Conservation (phyloP, 768 basidiomycete genomes). For the Suillus variegatus region DNA sequence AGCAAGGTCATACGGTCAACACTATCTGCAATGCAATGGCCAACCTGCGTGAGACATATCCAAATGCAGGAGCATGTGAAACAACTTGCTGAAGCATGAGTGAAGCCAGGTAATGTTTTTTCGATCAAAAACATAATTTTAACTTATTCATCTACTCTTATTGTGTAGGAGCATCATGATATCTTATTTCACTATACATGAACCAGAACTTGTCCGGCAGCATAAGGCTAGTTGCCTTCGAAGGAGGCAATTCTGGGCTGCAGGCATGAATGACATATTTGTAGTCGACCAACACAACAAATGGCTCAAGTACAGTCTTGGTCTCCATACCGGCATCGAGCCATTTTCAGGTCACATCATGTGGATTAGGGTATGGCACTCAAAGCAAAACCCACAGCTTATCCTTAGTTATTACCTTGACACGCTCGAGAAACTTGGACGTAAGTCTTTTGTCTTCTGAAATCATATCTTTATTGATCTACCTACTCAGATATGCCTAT, state of each 20-base stretch:
- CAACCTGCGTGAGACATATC: neutral
- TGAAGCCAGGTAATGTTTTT: no score
- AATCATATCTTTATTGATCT: no score
- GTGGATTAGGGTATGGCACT: no score
- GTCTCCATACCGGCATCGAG: slow-evolving; percentile 26
- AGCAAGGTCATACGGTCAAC: neutral
- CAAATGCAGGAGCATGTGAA: neutral
- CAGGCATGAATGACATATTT: slow-evolving; percentile 43
- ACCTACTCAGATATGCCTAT: no score
- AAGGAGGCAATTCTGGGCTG: slow-evolving; percentile 18
- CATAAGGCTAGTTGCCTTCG: slow-evolving; percentile 20
- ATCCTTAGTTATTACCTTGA: no score
- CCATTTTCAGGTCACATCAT: no score
- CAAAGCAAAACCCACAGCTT: no score
- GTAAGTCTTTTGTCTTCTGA: no score
- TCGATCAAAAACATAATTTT: no score
- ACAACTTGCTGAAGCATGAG: no score
- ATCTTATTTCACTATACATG: slow-evolving; percentile 6
- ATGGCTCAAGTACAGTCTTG: slow-evolving; percentile 40
- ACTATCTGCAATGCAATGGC: neutral
- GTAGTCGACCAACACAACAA: slow-evolving; percentile 50
- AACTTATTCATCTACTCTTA: no score
- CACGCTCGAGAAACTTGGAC: no score
- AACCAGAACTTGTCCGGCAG: slow-evolving; percentile 22
- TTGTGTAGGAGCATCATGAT: neutral